Evolutionary conservation across 352 stramenopile genomes (phyloP).

Genomic region (Phytopythium oedochilum): DNA sequence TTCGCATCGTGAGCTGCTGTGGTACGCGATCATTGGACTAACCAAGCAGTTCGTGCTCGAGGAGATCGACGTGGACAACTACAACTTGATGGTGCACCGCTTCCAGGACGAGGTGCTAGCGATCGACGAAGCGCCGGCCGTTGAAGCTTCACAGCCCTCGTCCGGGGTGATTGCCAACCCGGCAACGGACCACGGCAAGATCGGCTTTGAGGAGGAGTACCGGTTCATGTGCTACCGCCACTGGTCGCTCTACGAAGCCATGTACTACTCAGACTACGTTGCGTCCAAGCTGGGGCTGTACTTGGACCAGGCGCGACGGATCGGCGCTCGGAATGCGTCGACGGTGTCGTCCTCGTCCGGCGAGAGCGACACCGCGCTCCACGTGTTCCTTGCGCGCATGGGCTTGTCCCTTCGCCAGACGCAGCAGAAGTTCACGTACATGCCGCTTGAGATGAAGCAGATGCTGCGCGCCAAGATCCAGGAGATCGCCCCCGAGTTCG

Average conservation of each 20-base stretch:
- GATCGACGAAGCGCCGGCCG: constrained; percentile 27
- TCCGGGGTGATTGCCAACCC: constrained; percentile 24
- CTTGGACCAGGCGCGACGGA: constrained; percentile 52
- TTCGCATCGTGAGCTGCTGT: constrained; percentile 89
- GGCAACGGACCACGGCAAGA: constrained; percentile 75
- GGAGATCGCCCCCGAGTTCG: constrained; percentile 93
- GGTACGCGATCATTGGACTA: constrained; percentile 96
- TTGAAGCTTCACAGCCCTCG: constrained; percentile 1
- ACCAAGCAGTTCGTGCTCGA: constrained; percentile 95
- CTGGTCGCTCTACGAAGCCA: constrained; percentile 93
- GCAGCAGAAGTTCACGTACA: constrained; percentile 95
- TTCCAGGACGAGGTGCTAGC: constrained; percentile 92
- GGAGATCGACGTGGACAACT: constrained; percentile 91
- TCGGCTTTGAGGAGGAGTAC: constrained; percentile 91
- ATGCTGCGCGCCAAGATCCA: constrained; percentile 91
- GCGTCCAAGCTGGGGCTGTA: constrained; percentile 85
- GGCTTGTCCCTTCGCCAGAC: constrained; percentile 94
- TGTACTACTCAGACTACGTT: constrained; percentile 96
- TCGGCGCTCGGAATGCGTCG: constrained; percentile 54
- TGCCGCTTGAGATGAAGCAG: constrained; percentile 90
- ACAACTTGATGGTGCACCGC: constrained; percentile 84
- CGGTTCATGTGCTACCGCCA: constrained; percentile 97
- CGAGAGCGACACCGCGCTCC: constrained; percentile 67
- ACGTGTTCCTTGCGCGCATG: constrained; percentile 97
- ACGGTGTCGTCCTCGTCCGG: constrained; percentile 17